Evolutionary conservation across 352 stramenopile species (phyloP), one percentile per base, ranked within the genome.

Genomic region (Phytophthora pinifolia): DNA sequence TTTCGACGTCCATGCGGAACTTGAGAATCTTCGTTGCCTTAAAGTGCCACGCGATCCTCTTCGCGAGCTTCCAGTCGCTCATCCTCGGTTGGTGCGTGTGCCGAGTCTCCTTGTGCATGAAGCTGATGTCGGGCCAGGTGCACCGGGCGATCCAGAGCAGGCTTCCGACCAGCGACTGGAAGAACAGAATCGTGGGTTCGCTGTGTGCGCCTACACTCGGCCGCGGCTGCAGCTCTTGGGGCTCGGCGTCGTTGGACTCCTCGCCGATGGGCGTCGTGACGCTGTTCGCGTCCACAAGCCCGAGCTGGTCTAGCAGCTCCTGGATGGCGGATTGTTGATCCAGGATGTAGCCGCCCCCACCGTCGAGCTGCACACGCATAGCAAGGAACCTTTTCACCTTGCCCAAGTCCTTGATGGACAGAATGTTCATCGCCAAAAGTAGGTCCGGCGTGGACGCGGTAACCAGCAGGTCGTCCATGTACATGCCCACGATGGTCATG

Each of bases 381-480:
- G 67, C 65, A 5, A 81, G 25, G 27, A 72, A 69, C 4, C 66
- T 67, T 2, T 45, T 18, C 1, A 56, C 60, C 29, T 54, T 8
- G 0, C 63, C 65, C 2, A 77, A 27, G n/a, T 70, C 52, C 31
- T 77, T 74, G 6, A 76, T 37, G 1, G 52, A 42, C 4, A 76
- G 44, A 0, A 18, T 14, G 0, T 3, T 31, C 62, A 71, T 69
- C 0, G 25, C 37, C 8, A 45, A 18, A 65, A 63, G 0, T 47
- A 46, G 18, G 3, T 1, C 8, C 0, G 34, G 4, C 17, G 20
- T 43, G 3, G 60, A 65, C 6, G 37, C 56, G 1, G 56, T 70
- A 2, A 63, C 50, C 8, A 78, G 27, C 1, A 82, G 20, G 25
- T 76, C 72, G 27, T 76, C 67, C 0, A 74, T 59, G 48, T 76